Percentiles rank a stretch among this genome's conserved stretches.
phyloP scores from a whole-genome alignment of 495 filamentous ascomycete genomes.

The Aspergillus olivimuriae region DNA sequence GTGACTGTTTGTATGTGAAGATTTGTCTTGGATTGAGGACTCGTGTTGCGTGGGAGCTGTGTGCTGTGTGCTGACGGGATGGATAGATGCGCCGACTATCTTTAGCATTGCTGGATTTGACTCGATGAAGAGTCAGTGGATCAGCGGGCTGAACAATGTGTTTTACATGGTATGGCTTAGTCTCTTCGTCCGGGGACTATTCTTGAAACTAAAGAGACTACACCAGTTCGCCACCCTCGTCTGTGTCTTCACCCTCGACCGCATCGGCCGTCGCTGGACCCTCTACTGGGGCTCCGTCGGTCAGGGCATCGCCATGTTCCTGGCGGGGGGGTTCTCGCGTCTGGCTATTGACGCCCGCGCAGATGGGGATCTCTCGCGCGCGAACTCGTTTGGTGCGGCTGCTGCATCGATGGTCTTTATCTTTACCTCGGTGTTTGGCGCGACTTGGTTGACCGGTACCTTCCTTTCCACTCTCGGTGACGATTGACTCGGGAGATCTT shows the following conservation, averaged over 20 bases:
- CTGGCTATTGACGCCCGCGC: conserved; percentile 46
- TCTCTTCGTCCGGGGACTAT: no score
- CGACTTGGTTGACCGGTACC: conserved; percentile 60
- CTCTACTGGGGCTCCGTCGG: conserved; percentile 60
- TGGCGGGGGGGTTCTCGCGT: conserved; percentile 49
- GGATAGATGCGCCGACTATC: conserved; percentile 53
- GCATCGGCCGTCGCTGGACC: conserved; percentile 63
- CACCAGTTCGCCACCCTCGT: conserved; percentile 52
- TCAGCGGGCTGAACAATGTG: conserved; percentile 62
- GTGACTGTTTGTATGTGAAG: conserved; percentile 53
- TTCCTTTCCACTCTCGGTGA: not conserved
- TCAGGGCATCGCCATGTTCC: conserved; percentile 57
- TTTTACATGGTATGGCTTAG: conserved; percentile 53
- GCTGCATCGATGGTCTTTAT: conserved; percentile 65
- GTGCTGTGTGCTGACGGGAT: conserved; percentile 5
- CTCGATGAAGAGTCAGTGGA: conserved; percentile 56
- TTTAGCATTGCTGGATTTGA: conserved; percentile 61
- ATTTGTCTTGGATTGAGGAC: not conserved
- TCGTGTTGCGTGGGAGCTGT: not conserved
- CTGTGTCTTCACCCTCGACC: conserved; percentile 63
- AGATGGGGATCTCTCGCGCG: conserved; percentile 34
- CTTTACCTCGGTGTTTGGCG: conserved; percentile 62
- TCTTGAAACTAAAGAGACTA: no score
- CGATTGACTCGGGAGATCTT: not conserved
- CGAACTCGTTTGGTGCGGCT: conserved; percentile 52